phyloP scores from a whole-genome alignment of 2,329 filamentous ascomycete species.

The Nigrospora sphaerica region DNA sequence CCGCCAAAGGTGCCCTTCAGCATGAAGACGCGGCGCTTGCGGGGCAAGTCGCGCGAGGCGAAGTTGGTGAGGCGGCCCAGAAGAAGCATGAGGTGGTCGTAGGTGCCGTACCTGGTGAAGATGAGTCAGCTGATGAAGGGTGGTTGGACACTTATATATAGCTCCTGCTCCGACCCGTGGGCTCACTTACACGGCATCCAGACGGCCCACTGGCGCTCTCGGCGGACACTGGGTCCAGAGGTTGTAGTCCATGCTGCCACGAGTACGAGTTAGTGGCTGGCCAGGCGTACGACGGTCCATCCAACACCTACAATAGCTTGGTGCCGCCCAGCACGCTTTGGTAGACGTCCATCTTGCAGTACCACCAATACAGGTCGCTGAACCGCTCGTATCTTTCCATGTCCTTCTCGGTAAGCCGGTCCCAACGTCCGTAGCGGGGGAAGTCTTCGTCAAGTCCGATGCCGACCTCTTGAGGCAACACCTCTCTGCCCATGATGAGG shows the following conservation, averaged over 20 bases:
- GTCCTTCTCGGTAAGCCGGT: conserved; percentile 48
- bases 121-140: conserved; percentile 12
- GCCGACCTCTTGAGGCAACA: conserved; percentile 47
- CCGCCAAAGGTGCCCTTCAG: conserved; percentile 48
- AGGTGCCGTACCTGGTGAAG: conserved; percentile 67
- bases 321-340: conserved; percentile 87
- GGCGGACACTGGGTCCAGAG: conserved; percentile 85
- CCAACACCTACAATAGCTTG: conserved; percentile 64
- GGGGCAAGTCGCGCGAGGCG: conserved; percentile 64
- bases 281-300: no score
- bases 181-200: conserved; percentile 59
- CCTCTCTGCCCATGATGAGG: conserved; percentile 41
- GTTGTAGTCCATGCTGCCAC: conserved; percentile 64
- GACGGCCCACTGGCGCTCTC: conserved; percentile 67
- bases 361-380: conserved; percentile 93
- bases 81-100: conserved; percentile 79
- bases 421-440: conserved; percentile 9
- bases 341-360: conserved; percentile 86
- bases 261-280: no score
- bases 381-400: conserved; percentile 74
- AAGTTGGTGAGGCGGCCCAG: conserved; percentile 77
- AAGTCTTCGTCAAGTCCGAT: conserved; percentile 14
- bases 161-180: background rate
- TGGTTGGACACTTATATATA: background rate
- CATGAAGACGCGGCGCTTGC: conserved; percentile 66